These are phyloP conservation scores for Silybum marianum DNA, from an alignment of 129 eudicot species.

Conservation along the genomic window DNA sequence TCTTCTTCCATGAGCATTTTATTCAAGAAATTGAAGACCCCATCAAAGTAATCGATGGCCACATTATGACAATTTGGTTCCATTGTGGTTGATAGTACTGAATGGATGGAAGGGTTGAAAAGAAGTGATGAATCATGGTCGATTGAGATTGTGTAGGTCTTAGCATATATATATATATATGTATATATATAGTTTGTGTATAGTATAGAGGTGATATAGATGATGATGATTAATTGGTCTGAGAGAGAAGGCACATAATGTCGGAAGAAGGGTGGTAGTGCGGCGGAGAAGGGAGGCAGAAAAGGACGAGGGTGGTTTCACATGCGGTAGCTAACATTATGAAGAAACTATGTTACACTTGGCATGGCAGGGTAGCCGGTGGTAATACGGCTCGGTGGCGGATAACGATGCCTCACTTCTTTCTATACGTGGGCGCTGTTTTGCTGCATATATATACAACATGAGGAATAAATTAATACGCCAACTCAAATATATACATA, in stretches of 20 bases:
- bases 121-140: too few species aligned
- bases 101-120: background rate
- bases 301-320: background rate
- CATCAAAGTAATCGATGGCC: constrained; percentile 41
- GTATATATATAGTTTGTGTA: background rate
- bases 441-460: background rate
- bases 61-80: background rate
- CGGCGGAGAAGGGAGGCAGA: background rate
- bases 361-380: background rate
- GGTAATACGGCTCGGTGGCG: background rate
- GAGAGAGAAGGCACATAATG: background rate
- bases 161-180: background rate
- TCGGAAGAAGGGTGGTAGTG: background rate
- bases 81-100: background rate
- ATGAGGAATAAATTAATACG: too few species aligned
- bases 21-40: constrained; percentile 45
- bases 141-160: too few species aligned
- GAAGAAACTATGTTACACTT: background rate
- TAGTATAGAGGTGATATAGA: too few species aligned
- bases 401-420: background rate
- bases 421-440: background rate
- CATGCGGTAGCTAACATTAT: background rate
- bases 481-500: too few species aligned
- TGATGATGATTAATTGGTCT: too few species aligned
- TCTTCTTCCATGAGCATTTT: constrained; percentile 65